These are phyloP conservation scores for Mycena kentingensis DNA, from an alignment of 768 basidiomycete genomes.

Conservation along the genomic window DNA sequence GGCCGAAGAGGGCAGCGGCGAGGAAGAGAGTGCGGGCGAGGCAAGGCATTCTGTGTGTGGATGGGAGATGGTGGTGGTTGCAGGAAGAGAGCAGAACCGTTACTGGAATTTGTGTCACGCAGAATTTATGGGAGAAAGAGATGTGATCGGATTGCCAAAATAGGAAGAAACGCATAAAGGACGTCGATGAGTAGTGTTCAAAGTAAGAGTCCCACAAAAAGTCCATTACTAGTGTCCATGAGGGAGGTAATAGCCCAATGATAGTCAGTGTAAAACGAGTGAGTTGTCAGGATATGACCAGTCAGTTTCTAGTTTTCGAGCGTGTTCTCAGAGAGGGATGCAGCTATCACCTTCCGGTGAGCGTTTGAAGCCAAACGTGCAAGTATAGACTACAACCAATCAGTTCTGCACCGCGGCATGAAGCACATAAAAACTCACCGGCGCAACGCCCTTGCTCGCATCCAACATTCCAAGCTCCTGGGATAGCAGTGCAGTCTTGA, in stretches of 20 bases:
- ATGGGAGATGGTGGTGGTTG: constrained; percentile 19
- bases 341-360: constrained; percentile 36
- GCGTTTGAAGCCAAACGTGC: constrained; percentile 49
- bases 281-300: constrained; percentile 21
- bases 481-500: constrained; percentile 70
- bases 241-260: constrained; percentile 6
- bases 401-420: constrained; percentile 1
- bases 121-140: too few species aligned
- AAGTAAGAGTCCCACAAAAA: not conserved
- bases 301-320: constrained; percentile 7
- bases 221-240: not conserved
- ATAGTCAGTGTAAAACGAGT: constrained; percentile 15
- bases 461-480: constrained; percentile 67
- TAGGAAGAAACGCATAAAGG: too few species aligned
- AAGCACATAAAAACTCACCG: constrained; percentile 40
- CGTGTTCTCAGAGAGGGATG: constrained; percentile 19
- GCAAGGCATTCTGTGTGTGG: constrained; percentile 31
- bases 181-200: constrained; percentile 10
- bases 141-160: too few species aligned
- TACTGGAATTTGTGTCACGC: not conserved
- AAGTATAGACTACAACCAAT: constrained; percentile 46
- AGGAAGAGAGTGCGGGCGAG: constrained; percentile 41
- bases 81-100: constrained; percentile 22
- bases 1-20: constrained; percentile 40
- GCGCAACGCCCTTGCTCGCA: constrained; percentile 59